Percentiles rank a stretch among this genome's conserved stretches.
Conservation (phyloP, 495 filamentous ascomycete species). For the Collariella sp. region DNA sequence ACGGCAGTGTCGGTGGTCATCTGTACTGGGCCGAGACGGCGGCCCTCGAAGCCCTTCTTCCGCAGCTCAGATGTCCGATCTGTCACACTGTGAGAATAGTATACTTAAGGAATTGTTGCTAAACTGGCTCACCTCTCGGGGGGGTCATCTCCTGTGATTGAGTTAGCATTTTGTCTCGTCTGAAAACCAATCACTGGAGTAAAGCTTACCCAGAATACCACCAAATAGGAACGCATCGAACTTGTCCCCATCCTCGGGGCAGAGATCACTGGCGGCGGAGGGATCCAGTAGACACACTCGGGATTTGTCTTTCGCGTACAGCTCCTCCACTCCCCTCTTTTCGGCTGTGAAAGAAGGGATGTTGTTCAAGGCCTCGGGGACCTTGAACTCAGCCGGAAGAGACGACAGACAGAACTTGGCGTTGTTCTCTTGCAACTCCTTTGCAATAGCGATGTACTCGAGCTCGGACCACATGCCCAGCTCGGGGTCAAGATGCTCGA, state of each 20-base stretch:
- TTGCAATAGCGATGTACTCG: conserved; percentile 80
- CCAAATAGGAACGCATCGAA: conserved; percentile 95
- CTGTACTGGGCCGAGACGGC: conserved; percentile 83
- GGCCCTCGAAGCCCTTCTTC: conserved; percentile 82
- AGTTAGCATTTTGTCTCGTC: conserved; percentile 1
- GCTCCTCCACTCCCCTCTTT: conserved; percentile 62
- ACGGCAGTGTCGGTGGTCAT: conserved; percentile 99
- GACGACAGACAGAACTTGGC: conserved; percentile 78
- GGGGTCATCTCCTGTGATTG: conserved; percentile 72
- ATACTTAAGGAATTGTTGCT: neutral
- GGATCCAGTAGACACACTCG: conserved; percentile 88
- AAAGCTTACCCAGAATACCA: conserved; percentile 75
- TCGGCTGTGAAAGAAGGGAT: conserved; percentile 57
- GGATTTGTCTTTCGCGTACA: conserved; percentile 54
- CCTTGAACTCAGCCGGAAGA: conserved; percentile 56
- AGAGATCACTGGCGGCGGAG: conserved; percentile 65
- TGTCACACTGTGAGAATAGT: conserved; percentile 25
- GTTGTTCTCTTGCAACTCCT: conserved; percentile 61
- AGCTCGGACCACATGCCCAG: conserved; percentile 88
- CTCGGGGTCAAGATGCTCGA: conserved; percentile 90
- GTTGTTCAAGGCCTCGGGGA: conserved; percentile 53
- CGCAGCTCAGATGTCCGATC: conserved; percentile 90
- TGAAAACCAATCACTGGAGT: neutral
- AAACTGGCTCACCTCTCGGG: conserved; percentile 61
- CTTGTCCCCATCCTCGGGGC: conserved; percentile 66